phyloP scores from a whole-genome alignment of 208 protist genomes.

The Trypanosoma melophagium region DNA sequence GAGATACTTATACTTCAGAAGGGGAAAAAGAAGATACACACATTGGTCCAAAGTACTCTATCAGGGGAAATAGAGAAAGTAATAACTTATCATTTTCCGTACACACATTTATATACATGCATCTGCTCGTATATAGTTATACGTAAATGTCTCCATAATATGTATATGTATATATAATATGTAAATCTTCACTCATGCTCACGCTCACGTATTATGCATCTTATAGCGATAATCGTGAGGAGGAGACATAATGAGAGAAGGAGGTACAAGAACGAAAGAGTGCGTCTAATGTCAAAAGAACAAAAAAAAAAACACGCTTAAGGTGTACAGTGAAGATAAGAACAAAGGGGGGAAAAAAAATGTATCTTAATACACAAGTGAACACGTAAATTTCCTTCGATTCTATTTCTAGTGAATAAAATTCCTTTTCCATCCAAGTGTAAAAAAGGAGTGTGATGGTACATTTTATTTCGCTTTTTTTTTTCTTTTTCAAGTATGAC shows the following conservation, averaged over 20 bases:
- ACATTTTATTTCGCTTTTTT: not conserved
- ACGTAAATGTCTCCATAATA: too few species aligned
- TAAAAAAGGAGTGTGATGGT: too few species aligned
- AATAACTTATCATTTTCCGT: too few species aligned
- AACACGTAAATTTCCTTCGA: too few species aligned
- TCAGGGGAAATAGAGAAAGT: not conserved
- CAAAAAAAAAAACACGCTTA: not conserved
- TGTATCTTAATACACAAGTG: not conserved
- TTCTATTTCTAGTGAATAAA: too few species aligned
- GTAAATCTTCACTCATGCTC: not conserved
- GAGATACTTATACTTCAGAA: not conserved
- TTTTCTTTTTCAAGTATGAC: not conserved
- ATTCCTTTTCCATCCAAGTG: too few species aligned
- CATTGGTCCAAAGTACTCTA: not conserved
- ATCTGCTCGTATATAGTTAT: too few species aligned
- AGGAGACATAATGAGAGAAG: conserved; percentile 1
- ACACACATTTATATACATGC: too few species aligned
- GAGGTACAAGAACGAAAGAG: not conserved
- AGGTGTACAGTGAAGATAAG: conserved; percentile 2
- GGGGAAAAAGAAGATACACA: not conserved
- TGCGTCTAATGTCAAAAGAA: not conserved
- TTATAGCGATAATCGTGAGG: not conserved
- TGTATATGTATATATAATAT: too few species aligned
- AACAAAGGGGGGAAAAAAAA: not conserved
- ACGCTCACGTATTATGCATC: not conserved